Base-by-base conservation (phyloP, 192 early-diverging fungal genomes). In the Spizellomyces punctatus region DNA sequence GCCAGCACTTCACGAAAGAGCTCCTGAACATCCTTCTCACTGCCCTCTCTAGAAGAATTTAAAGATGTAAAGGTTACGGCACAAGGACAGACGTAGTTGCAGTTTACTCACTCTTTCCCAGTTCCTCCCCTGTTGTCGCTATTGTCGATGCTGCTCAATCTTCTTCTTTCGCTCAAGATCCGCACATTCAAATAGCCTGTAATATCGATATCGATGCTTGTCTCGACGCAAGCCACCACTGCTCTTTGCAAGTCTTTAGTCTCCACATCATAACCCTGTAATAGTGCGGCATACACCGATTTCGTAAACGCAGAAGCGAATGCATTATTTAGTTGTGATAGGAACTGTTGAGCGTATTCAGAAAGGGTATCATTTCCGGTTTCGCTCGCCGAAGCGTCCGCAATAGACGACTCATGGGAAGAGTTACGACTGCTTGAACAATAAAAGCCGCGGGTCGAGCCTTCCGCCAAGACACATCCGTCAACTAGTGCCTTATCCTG, bases 1-100 rank as follows among this genome's bases (percentile, higher is more conserved):
- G 82, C 79, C 21, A 92, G 76, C 6, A 89, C 78, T 1, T 77
- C 76, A 46, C 80, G 61, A 66, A 91, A 91, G n/a, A 57, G 21
- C 5, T n/a, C 48, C 65, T 78, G 76, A 4, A 73, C 50, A 8
- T 47, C 66, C 4, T 45, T n/a, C 10, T 62, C 41, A 60, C 46
- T 72, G 10, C 58, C 69, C 42, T 61, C 19, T 1, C 21, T 42
- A 4, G 0, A 61, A 22, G 22, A 61, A 12, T 12, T 12, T 19
- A 14, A 42, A 61, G 12, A 19, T 27, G 14, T 19, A 22, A 22
- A 61, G 59, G 21, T 4, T 61, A 0, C 41, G 0, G 27, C 27
- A 3, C 3, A 36, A 36, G 27, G 27, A 36, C 27, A 0, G 0
- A 36, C 27, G 27, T 36, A 36, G 27, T 36, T 36, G 21, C 47